These are phyloP conservation scores for Drosera capensis DNA, from an alignment of 148 eudicot genomes.

Conservation along the genomic window DNA sequence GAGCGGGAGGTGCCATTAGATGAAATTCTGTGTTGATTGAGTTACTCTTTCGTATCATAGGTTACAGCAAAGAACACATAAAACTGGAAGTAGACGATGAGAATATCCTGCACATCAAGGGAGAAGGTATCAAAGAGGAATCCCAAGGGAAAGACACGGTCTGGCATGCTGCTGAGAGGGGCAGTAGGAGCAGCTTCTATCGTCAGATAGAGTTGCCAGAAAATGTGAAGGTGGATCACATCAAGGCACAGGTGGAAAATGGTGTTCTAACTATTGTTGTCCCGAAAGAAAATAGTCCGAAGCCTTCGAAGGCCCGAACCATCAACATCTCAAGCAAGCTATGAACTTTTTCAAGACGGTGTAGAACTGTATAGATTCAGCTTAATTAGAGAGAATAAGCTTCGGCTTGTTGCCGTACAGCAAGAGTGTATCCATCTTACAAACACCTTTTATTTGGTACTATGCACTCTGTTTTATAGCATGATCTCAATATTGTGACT, in stretches of 20 bases:
- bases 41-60: no score
- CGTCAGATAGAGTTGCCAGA: constrained; percentile 65
- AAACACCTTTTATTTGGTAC: no score
- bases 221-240: constrained; percentile 59
- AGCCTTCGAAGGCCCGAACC: constrained; percentile 44
- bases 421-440: no score
- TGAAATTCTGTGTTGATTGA: no score
- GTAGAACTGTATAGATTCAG: no score
- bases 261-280: constrained; percentile 60
- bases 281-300: constrained; percentile 46
- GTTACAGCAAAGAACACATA: constrained; percentile 56
- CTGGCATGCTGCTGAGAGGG: constrained; percentile 62
- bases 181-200: constrained; percentile 12
- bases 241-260: constrained; percentile 63
- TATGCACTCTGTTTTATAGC: no score
- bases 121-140: constrained; percentile 32
- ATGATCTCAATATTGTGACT: no score
- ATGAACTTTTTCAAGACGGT: constrained; percentile 5
- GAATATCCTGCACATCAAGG: constrained; percentile 48
- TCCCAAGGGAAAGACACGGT: constrained; percentile 26
- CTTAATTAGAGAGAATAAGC: no score
- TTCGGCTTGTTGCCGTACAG: no score
- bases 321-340: constrained; percentile 65
- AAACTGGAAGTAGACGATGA: constrained; percentile 76
- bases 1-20: no score